A percentile compares a stretch with the other conserved stretches of the same genome.
phyloP scores from a whole-genome alignment of 139 green algal species.

The Coelastrella sp. region DNA sequence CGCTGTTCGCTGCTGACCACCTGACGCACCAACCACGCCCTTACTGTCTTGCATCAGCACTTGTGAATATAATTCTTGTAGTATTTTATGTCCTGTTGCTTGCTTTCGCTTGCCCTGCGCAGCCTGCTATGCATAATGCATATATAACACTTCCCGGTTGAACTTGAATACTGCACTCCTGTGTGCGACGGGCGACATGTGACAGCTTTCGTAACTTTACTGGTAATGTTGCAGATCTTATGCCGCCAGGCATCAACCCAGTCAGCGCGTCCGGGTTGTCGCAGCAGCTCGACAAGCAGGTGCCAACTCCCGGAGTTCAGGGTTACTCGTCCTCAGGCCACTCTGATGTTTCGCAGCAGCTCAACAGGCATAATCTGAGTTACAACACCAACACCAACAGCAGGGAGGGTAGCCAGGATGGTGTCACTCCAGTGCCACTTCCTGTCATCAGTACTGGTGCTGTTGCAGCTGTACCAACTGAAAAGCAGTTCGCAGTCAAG shows the following conservation, averaged over 20 bases:
- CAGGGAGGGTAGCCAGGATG: conserved; percentile 12
- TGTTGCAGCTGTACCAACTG: not conserved
- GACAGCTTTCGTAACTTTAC: not conserved
- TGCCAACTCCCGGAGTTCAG: not conserved
- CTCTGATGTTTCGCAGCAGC: conserved; percentile 22
- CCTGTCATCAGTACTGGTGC: not conserved
- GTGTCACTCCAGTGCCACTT: not conserved
- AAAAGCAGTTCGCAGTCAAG: not conserved
- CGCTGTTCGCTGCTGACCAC: not conserved
- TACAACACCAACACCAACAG: not conserved
- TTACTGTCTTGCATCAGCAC: too few relatives aligned
- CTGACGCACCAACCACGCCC: not conserved
- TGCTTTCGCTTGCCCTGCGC: too few relatives aligned
- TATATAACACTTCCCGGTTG: not conserved
- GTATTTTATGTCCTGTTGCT: too few relatives aligned
- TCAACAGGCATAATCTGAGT: not conserved
- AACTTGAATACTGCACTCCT: not conserved
- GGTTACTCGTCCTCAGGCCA: conserved; percentile 29
- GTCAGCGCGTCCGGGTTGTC: not conserved
- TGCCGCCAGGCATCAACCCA: not conserved
- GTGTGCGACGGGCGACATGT: not conserved
- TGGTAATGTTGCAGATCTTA: not conserved
- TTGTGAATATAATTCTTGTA: too few relatives aligned
- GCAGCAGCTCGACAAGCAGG: not conserved
- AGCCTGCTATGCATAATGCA: too few relatives aligned